Evolutionary conservation across 2,329 filamentous ascomycete species (phyloP).

Genomic region (Apiospora arundinis): DNA sequence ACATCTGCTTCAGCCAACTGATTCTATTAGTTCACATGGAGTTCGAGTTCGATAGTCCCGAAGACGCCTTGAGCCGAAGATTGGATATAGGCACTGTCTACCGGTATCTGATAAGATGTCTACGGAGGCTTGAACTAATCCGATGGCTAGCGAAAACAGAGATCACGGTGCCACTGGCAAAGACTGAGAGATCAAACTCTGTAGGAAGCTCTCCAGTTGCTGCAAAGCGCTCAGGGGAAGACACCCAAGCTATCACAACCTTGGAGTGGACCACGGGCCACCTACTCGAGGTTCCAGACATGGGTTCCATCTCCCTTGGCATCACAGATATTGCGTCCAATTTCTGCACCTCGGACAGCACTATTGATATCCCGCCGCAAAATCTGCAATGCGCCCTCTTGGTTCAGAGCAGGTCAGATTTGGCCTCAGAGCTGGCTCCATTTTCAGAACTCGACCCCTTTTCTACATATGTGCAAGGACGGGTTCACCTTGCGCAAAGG

Average conservation of each 20-base stretch:
- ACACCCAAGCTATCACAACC: slow-evolving; percentile 59
- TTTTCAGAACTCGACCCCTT: slow-evolving; percentile 65
- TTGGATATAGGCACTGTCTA: slow-evolving; percentile 75
- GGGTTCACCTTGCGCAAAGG: slow-evolving; percentile 75
- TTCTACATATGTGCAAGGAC: slow-evolving; percentile 83
- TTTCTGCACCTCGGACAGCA: slow-evolving; percentile 68
- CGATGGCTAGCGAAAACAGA: slow-evolving; percentile 70
- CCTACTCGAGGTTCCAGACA: slow-evolving; percentile 66
- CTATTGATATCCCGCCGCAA: slow-evolving; percentile 67
- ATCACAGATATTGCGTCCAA: slow-evolving; percentile 73
- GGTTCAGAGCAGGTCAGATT: slow-evolving; percentile 63
- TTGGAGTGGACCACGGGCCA: slow-evolving; percentile 67
- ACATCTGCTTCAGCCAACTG: slow-evolving; percentile 81
- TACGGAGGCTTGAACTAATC: slow-evolving; percentile 77
- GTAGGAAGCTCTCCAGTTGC: slow-evolving; percentile 39
- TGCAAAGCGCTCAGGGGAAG: slow-evolving; percentile 51
- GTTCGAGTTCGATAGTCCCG: slow-evolving; percentile 76
- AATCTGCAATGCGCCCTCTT: slow-evolving; percentile 68
- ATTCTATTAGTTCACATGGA: slow-evolving; percentile 87
- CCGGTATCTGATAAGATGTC: slow-evolving; percentile 69
- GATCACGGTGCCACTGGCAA: slow-evolving; percentile 56
- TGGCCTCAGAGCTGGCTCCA: slow-evolving; percentile 62
- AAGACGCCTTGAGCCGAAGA: slow-evolving; percentile 65
- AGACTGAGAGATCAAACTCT: slow-evolving; percentile 46
- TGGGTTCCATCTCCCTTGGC: slow-evolving; percentile 56